Conservation (phyloP, 352 stramenopile genomes). For the Phytopythium montanum region DNA sequence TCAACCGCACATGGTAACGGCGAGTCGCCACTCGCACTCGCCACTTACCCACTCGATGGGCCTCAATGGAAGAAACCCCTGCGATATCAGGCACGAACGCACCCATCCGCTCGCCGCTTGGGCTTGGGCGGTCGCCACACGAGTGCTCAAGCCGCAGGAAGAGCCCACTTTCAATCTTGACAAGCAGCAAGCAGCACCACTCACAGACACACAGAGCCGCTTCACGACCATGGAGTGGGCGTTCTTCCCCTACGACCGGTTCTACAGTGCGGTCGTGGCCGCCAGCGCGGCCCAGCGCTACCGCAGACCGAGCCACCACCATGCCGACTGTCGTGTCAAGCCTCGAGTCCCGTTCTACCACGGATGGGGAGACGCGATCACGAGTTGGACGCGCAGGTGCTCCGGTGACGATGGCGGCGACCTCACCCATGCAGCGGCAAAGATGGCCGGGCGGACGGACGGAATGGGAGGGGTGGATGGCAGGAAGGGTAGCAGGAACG, state of each 20-base stretch:
- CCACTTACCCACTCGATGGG: background rate
- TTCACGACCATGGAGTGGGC: slow-evolving; percentile 7
- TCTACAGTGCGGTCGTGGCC: background rate
- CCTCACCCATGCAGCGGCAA: background rate
- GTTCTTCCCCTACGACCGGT: slow-evolving; percentile 1
- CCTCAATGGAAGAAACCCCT: background rate
- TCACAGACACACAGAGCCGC: too few species aligned
- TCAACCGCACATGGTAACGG: background rate
- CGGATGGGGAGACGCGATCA: background rate
- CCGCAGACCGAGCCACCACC: background rate
- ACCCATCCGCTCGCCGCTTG: background rate
- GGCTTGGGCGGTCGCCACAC: too few species aligned
- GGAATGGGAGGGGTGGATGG: background rate
- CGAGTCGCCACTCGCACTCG: background rate
- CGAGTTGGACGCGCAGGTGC: background rate
- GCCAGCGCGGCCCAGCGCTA: background rate
- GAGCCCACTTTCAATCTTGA: background rate
- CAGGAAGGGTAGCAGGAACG: background rate
- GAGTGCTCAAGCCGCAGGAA: background rate
- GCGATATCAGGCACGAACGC: background rate
- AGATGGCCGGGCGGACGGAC: background rate
- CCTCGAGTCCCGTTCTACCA: background rate
- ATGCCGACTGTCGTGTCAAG: background rate
- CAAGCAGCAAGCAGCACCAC: background rate
- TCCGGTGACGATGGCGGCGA: background rate